Base-by-base conservation (phyloP, 1,139 yeast genomes). In the Nakaseomyces nivariensis region DNA sequence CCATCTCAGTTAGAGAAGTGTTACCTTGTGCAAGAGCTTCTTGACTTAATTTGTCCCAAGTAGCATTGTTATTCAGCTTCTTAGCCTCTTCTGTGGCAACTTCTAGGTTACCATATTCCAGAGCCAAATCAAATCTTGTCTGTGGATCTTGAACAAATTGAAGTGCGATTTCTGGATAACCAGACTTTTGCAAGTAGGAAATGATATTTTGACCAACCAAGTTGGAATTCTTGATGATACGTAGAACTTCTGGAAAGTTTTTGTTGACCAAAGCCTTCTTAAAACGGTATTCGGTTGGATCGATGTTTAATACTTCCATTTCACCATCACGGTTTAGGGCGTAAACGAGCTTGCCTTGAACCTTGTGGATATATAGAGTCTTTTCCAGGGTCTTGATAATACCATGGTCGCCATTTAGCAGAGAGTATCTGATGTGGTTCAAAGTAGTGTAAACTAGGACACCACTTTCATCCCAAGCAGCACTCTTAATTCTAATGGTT, bases 121-220 rank as follows among this genome's bases (percentile, higher is more conserved):
- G 75, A 31, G 98, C 97, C 61, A 94, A 76, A 59, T 92, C 98
- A 64, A 94, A 92, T 69, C 96, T 80, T 34, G 97, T 88, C 67
- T 90, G 96, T 5, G 97, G 86, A 67, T 94, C 98, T 69, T 88
- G 85, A 52, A 94, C 98, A 67, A 94, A 94, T 67, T 92, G 97
- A 54, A 94, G 76, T 2, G 99, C 98, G 63, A 80, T 74, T 67
- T 87, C 96, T 17, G 98, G 97, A 67, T 85, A 92, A 2, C 98
- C 99, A 66, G 88, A 82, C 74, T 90, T 85, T 67, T 94, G 96
- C 63, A 94, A 76, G 68, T 92, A 94, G 6, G 95, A 92, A 67
- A 94, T 90, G 63, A 94, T 92, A 67, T 90, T 89, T 72, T 94
- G 97, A 56, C 99, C 99, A 50, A 94, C 98, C 63, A 94, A 77